phyloP scores from a whole-genome alignment of 768 basidiomycete genomes.

The Boletellus emodensis region DNA sequence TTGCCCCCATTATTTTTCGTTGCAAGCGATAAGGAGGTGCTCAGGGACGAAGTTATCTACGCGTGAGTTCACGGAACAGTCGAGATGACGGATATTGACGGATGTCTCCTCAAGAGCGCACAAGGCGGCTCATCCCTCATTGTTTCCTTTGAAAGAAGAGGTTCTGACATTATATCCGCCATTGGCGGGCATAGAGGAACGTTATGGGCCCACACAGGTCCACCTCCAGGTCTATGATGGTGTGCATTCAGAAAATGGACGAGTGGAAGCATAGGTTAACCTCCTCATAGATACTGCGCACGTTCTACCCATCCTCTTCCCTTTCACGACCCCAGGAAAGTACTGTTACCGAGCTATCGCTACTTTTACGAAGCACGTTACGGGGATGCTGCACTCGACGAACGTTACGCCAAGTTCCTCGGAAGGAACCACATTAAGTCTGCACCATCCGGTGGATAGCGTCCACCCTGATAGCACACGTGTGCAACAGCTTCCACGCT shows the following conservation, averaged over 20 bases:
- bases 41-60: conserved; percentile 90
- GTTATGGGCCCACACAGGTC: conserved; percentile 65
- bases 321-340: conserved; percentile 74
- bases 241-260: conserved; percentile 21
- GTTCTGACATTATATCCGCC: conserved; percentile 52
- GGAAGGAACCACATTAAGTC: neutral
- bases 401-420: conserved; percentile 10
- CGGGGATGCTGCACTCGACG: conserved; percentile 38
- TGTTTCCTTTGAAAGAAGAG: conserved; percentile 49
- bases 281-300: conserved; percentile 57
- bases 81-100: neutral
- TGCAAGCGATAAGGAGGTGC: conserved; percentile 84
- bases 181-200: conserved; percentile 50
- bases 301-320: conserved; percentile 67
- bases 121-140: conserved; percentile 81
- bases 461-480: neutral
- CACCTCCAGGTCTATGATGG: conserved; percentile 95
- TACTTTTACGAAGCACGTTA: conserved; percentile 62
- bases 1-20: conserved; percentile 83
- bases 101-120: conserved; percentile 62
- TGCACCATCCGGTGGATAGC: conserved; percentile 3
- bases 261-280: conserved; percentile 15
- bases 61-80: conserved; percentile 43
- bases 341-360: conserved; percentile 79
- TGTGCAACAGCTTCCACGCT: conserved; percentile 1